Percentiles rank a stretch among this genome's conserved stretches.
Conservation (phyloP, 305 asterid species). For the Rubia balearica region DNA sequence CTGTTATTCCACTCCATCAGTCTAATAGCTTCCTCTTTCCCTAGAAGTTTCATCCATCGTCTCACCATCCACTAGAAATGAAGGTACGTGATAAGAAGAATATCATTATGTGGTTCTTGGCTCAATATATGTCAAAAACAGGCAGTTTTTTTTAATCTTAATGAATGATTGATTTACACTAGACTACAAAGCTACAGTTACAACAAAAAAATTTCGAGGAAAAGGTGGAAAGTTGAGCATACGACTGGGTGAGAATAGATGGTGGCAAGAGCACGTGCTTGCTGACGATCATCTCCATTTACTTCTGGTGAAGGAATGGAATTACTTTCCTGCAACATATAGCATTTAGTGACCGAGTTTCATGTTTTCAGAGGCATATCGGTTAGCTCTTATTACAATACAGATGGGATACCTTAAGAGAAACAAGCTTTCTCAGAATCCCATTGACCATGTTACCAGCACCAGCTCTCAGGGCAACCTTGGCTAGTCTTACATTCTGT, state of each 20-base stretch:
- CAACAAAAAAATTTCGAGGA: conserved; percentile 5
- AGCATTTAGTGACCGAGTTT: conserved; percentile 16
- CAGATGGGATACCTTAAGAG: conserved; percentile 53
- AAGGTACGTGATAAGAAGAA: conserved; percentile 1
- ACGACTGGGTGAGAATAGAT: conserved; percentile 95
- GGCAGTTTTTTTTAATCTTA: background rate
- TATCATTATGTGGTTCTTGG: background rate
- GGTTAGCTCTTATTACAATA: conserved; percentile 16
- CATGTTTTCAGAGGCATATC: conserved; percentile 7
- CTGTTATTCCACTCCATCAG: conserved; percentile 84
- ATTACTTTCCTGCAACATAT: conserved; percentile 47
- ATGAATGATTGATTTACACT: background rate
- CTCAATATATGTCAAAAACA: background rate
- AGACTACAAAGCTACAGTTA: background rate
- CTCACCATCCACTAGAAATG: conserved; percentile 89
- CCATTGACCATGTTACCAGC: conserved; percentile 96
- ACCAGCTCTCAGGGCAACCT: conserved; percentile 82
- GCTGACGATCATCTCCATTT: conserved; percentile 78
- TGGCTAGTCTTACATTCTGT: conserved; percentile 91
- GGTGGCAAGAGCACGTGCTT: conserved; percentile 89
- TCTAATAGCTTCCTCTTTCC: conserved; percentile 60
- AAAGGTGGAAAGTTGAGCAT: conserved; percentile 25
- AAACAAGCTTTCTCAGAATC: conserved; percentile 70
- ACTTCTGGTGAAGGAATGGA: conserved; percentile 69
- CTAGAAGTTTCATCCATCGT: conserved; percentile 72